Evolutionary conservation across 176 grass and related monocot species (phyloP).

Genomic region (Cenchrus purpureus): DNA sequence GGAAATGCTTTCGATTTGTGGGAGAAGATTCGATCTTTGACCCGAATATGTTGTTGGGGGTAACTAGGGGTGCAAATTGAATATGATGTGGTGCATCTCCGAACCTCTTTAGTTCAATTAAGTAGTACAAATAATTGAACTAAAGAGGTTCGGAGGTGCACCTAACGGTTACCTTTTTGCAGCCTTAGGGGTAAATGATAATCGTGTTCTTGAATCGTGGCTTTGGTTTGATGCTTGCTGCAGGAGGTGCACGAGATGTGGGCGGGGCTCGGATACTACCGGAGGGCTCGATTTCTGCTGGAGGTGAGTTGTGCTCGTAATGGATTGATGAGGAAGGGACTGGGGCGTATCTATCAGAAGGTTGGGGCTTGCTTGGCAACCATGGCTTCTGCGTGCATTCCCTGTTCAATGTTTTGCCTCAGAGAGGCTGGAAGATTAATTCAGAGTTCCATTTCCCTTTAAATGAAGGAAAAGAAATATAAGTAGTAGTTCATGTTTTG

Average conservation of each 20-base stretch:
- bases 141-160: too few species aligned
- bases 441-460: background rate
- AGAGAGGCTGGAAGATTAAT: background rate
- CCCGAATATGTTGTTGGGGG: background rate
- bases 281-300: slow-evolving; percentile 89
- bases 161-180: too few species aligned
- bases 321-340: background rate
- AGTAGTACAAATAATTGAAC: too few species aligned
- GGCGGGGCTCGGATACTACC: slow-evolving; percentile 93
- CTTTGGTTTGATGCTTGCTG: slow-evolving; percentile 26
- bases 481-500: background rate
- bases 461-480: background rate
- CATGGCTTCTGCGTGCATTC: background rate
- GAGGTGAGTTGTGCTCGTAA: slow-evolving; percentile 53
- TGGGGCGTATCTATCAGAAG: too few species aligned
- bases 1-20: background rate
- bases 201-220: slow-evolving; percentile 4
- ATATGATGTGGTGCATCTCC: too few species aligned
- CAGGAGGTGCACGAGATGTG: slow-evolving; percentile 99
- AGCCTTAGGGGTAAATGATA: too few species aligned
- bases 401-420: slow-evolving; percentile 39
- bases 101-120: too few species aligned
- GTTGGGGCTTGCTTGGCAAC: background rate
- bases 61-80: too few species aligned
- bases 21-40: background rate